Evolutionary conservation across 305 asterid species (phyloP).

Genomic region (Ruellia speciosa): DNA sequence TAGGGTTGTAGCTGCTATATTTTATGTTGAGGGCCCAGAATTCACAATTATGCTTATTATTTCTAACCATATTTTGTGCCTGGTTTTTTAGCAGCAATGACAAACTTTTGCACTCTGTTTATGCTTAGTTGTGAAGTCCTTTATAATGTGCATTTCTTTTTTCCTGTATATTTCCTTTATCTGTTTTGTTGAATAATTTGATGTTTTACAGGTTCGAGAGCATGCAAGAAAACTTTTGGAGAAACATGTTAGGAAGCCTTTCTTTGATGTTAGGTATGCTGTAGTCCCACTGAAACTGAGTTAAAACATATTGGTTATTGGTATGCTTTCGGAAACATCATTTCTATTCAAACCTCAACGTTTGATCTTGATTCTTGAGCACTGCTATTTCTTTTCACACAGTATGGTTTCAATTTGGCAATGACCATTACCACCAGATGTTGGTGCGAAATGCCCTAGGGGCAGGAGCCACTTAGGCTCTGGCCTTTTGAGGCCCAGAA

Average conservation of each 20-base stretch:
- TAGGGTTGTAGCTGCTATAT: too few relatives aligned
- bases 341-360: neutral
- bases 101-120: neutral
- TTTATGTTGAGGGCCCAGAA: too few relatives aligned
- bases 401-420: too few relatives aligned
- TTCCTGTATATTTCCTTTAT: conserved; percentile 3
- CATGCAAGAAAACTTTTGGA: conserved; percentile 97
- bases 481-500: too few relatives aligned
- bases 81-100: too few relatives aligned
- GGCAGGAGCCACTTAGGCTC: too few relatives aligned
- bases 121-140: neutral
- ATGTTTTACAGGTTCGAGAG: conserved; percentile 59
- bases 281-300: neutral
- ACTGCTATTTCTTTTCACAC: too few relatives aligned
- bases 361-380: too few relatives aligned
- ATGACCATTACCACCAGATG: too few relatives aligned
- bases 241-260: conserved; percentile 80
- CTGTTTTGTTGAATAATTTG: conserved; percentile 16
- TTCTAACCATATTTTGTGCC: too few relatives aligned
- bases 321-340: neutral
- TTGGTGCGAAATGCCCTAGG: too few relatives aligned
- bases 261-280: conserved; percentile 73
- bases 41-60: too few relatives aligned
- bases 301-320: neutral
- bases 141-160: neutral